Percentiles rank a stretch among this genome's conserved stretches.
Evolutionary conservation across 2,329 filamentous ascomycete genomes (phyloP).

Genomic region (Neofusicoccum kwambonambiense): DNA sequence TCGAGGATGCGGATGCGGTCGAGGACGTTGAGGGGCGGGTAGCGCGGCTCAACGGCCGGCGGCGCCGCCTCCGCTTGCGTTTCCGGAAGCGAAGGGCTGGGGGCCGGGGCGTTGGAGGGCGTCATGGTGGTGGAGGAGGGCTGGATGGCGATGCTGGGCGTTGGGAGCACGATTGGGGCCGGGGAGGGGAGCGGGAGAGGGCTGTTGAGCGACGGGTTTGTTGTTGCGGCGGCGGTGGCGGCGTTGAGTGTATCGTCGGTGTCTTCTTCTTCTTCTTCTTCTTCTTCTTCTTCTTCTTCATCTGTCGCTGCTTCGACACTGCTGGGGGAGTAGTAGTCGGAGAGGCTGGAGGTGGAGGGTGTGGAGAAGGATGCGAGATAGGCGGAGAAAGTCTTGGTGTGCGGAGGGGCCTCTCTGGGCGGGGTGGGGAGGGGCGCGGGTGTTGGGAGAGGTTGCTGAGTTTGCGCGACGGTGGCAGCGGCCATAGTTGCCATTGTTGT

Average conservation of each 20-base stretch:
- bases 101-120: too few species aligned
- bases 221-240: too few species aligned
- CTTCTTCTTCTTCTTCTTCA: background rate
- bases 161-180: background rate
- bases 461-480: background rate
- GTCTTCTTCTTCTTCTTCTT: background rate
- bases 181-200: background rate
- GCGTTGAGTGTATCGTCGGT: too few species aligned
- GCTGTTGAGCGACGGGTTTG: background rate
- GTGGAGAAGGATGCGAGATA: too few species aligned
- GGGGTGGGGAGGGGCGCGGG: background rate
- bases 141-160: background rate
- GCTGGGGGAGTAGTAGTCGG: too few species aligned
- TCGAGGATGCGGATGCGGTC: conserved; percentile 7
- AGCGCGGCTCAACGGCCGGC: background rate
- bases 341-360: too few species aligned
- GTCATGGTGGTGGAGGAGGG: background rate
- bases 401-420: background rate
- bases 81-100: too few species aligned
- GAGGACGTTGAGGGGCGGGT: background rate
- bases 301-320: background rate
- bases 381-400: background rate
- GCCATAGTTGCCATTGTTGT: background rate
- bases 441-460: background rate
- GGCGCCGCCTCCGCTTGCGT: background rate